These are phyloP conservation scores for Luffa aegyptiaca DNA, from an alignment of 306 rosid species.

Conservation along the genomic window DNA sequence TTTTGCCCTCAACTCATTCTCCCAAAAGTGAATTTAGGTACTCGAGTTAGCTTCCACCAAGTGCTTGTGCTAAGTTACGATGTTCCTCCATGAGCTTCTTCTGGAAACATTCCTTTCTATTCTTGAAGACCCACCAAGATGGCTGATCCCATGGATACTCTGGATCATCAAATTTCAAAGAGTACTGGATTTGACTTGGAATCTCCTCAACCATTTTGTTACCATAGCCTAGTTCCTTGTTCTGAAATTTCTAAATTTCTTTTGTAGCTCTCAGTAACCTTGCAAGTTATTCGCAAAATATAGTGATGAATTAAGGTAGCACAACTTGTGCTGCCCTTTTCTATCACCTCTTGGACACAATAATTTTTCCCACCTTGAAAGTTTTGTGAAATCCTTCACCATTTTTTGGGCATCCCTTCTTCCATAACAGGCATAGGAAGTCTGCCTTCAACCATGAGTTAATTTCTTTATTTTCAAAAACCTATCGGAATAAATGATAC, in stretches of 20 bases:
- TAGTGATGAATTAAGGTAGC: not conserved
- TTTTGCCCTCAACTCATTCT: not conserved
- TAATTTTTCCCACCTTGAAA: not conserved
- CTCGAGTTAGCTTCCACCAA: not conserved
- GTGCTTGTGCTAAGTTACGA: not conserved
- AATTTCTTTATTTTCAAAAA: not conserved
- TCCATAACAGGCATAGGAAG: not conserved
- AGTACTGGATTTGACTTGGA: not conserved
- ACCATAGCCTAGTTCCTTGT: not conserved
- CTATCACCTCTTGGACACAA: not conserved
- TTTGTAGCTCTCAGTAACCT: not conserved
- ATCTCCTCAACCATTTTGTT: not conserved
- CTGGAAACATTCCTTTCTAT: not conserved
- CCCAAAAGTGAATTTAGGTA: not conserved
- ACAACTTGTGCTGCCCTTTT: not conserved
- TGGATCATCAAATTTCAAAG: not conserved
- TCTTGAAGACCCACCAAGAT: not conserved
- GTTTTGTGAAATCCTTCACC: not conserved
- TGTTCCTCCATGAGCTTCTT: not conserved
- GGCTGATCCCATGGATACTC: not conserved
- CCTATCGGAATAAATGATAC: not conserved
- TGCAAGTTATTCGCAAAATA: not conserved
- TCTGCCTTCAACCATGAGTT: not conserved
- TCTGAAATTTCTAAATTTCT: not conserved
- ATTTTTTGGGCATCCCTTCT: not conserved